Percentiles rank a stretch among this genome's conserved stretches.
Evolutionary conservation across 179 eudicot genomes (phyloP).

Genomic region (Silene noctiflora): DNA sequence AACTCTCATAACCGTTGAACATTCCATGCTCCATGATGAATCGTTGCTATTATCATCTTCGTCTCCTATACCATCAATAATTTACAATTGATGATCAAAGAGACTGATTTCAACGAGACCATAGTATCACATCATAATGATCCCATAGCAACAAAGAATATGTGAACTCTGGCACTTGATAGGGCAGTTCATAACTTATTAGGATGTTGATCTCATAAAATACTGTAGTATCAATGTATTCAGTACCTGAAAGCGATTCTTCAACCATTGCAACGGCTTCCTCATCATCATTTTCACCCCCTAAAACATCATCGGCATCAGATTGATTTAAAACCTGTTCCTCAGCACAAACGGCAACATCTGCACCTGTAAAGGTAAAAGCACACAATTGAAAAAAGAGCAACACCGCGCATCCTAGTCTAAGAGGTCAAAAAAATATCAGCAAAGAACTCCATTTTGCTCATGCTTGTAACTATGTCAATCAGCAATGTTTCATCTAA

Average conservation of each 20-base stretch:
- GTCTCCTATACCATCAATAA: slow-evolving; percentile 49
- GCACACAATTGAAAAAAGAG: not conserved
- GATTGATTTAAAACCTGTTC: slow-evolving; percentile 50
- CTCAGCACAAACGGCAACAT: slow-evolving; percentile 36
- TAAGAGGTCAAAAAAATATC: not conserved
- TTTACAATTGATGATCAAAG: too few species aligned
- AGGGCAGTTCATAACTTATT: not conserved
- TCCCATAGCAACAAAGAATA: not conserved
- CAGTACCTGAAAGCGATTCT: slow-evolving; percentile 42
- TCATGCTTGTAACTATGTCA: not conserved
- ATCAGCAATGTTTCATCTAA: slow-evolving; percentile 2
- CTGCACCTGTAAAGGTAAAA: slow-evolving; percentile 25
- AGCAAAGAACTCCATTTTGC: not conserved
- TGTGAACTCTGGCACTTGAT: not conserved
- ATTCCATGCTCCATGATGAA: slow-evolving; percentile 78
- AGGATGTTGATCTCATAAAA: not conserved
- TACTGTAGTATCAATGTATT: not conserved
- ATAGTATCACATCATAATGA: not conserved
- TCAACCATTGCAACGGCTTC: slow-evolving; percentile 51
- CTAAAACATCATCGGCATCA: slow-evolving; percentile 46
- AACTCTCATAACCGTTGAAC: slow-evolving; percentile 62
- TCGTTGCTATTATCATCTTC: slow-evolving; percentile 72
- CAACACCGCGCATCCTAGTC: not conserved
- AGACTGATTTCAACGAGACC: too few species aligned
- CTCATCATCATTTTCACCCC: slow-evolving; percentile 44